phyloP scores from a whole-genome alignment of 495 filamentous ascomycete species.

The Aspergillus sclerotioniger region DNA sequence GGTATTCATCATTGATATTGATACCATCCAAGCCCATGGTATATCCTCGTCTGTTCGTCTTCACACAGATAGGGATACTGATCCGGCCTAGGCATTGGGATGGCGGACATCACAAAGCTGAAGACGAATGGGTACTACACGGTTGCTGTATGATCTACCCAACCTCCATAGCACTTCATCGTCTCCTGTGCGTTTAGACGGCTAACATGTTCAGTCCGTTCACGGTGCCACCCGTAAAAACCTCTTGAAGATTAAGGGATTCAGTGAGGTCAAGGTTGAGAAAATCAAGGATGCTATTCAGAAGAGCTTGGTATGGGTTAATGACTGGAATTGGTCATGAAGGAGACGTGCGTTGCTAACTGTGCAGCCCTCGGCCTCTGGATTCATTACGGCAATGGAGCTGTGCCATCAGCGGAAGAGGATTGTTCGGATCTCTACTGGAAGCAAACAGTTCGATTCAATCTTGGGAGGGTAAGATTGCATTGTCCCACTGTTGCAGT shows the following conservation, averaged over 20 bases:
- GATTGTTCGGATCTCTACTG: conserved; percentile 68
- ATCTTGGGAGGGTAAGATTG: conserved; percentile 62
- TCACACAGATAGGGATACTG: background rate
- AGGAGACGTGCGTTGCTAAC: background rate
- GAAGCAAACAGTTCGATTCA: conserved; percentile 72
- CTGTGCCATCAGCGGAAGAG: conserved; percentile 65
- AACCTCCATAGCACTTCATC: background rate
- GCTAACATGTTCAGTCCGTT: conserved; percentile 49
- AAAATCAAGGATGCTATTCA: conserved; percentile 76
- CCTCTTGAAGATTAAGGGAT: conserved; percentile 73
- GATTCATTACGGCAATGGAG: conserved; percentile 78
- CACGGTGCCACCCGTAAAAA: conserved; percentile 63
- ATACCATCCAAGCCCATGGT: conserved; percentile 72
- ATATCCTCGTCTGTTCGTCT: conserved; percentile 5
- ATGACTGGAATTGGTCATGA: background rate
- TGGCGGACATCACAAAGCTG: conserved; percentile 71
- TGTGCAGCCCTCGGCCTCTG: conserved; percentile 57
- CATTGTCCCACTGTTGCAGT: background rate
- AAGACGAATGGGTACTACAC: conserved; percentile 71
- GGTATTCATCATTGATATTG: conserved; percentile 70
- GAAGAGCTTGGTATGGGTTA: conserved; percentile 61
- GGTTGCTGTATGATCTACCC: conserved; percentile 54
- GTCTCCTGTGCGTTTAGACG: background rate
- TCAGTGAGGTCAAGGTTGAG: conserved; percentile 79
- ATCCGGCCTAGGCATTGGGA: conserved; percentile 57